Evolutionary conservation across 768 basidiomycete species (phyloP), one percentile per base, ranked within the genome.

Genomic region (Auricularia heimuer): DNA sequence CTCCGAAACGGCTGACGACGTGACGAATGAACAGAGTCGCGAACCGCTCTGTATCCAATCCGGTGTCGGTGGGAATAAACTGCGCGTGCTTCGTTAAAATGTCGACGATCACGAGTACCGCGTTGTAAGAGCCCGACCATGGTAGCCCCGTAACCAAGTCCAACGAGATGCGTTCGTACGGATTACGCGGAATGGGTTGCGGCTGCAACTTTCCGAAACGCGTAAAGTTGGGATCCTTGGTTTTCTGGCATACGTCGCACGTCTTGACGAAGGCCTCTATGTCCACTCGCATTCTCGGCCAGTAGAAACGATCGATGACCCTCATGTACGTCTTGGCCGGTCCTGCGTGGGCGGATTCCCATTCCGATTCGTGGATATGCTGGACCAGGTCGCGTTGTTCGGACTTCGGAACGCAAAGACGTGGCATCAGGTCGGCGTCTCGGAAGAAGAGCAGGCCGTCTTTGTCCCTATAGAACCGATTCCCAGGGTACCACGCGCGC

Each of bases 61-160:
- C 37, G 51, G 51, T 64, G 21, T 66, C 62, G 62, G 65, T 67
- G 35, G 70, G 68, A 16, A 71, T 66, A 21, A 66, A 67, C 62
- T 62, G 42, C 14, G 62, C 56, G 37, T 65, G 24, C 56, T 71
- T 71, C 34, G 69, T 68, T 21, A 71, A 60, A 2, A 62, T 42
- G 62, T 73, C 71, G 2, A 66, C 67, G 3, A 73, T 64, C 2
- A 73, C 70, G 2, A 68, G 54, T 14, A 73, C 72, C 2, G 68
- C 51, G 51, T 67, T 63, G 60, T 54, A 68, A 2, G 34, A 51
- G 4, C 66, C 63, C 3, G 71, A 72, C 2, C 3, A 16, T 0
- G 72, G 75, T 10, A 77, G 68, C 37, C 70, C 44, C 34, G 63
- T 67, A 16, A 77, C 71, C 42, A 69, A 64, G 60, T 74, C 73